Percentiles rank a stretch among this genome's conserved stretches.
These are phyloP conservation scores for Phaeolepiota aurea DNA, from an alignment of 768 basidiomycete species.

Conservation along the genomic window DNA sequence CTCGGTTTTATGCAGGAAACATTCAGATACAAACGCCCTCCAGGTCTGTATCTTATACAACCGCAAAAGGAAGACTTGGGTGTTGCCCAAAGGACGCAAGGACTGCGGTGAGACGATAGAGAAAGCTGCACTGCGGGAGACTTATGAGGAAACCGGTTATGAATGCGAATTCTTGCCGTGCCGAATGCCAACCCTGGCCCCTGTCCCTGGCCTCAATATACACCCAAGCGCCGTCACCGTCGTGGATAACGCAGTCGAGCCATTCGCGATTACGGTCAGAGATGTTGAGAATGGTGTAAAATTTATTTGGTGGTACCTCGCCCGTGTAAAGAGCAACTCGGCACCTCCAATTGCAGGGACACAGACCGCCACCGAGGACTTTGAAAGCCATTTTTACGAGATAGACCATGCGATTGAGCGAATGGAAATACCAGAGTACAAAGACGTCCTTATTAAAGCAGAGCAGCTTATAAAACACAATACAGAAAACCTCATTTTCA, in stretches of 20 bases:
- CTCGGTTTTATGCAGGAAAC: slow-evolving; percentile 26
- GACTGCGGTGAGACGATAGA: slow-evolving; percentile 46
- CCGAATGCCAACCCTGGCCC: slow-evolving; percentile 48
- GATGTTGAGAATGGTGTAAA: slow-evolving; percentile 22
- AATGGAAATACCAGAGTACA: slow-evolving; percentile 26
- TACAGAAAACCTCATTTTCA: not conserved
- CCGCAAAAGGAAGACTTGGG: slow-evolving; percentile 17
- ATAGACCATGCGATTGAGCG: slow-evolving; percentile 23
- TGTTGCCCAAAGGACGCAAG: slow-evolving; percentile 59
- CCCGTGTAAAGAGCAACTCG: slow-evolving; percentile 20
- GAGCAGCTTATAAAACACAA: slow-evolving; percentile 20
- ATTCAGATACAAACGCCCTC: slow-evolving; percentile 10
- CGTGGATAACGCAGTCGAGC: slow-evolving; percentile 20
- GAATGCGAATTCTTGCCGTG: slow-evolving; percentile 40
- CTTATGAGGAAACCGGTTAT: slow-evolving; percentile 61
- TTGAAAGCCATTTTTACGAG: slow-evolving; percentile 27
- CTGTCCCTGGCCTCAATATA: slow-evolving; percentile 32
- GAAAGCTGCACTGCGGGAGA: slow-evolving; percentile 47
- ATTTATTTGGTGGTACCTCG: slow-evolving; percentile 46
- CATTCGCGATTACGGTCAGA: slow-evolving; percentile 22
- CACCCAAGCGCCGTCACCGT: slow-evolving; percentile 14
- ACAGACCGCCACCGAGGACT: slow-evolving; percentile 34
- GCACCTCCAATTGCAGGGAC: slow-evolving; percentile 28
- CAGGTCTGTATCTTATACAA: slow-evolving; percentile 32
- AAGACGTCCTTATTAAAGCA: slow-evolving; percentile 28